Base-by-base conservation (phyloP, 2,329 filamentous ascomycete genomes). In the Fusarium tuaranense region DNA sequence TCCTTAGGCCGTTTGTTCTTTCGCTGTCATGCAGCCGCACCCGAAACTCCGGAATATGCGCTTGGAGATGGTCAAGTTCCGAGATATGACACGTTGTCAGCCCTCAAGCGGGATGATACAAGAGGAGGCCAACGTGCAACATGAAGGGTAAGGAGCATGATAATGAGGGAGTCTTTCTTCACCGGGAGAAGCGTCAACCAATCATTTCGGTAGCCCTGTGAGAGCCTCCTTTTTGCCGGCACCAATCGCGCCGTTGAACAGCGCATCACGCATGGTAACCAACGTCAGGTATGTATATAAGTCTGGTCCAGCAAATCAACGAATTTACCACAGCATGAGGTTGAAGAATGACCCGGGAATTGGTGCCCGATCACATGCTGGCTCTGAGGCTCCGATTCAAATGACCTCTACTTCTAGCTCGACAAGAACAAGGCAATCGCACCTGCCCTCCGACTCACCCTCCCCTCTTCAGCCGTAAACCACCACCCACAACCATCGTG, bases 51-150 rank as follows among this genome's bases (percentile, higher is more conserved):
- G 25, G 36, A 27, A 46, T 2, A 46, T 34, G 41, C 44, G 53
- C 53, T 18, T 32, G 3, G 25, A 70, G 69, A 72, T 63, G 14
- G 39, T 66, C 65, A 63, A 18, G 30, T 66, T 12, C 4, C 5
- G 63, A 72, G 25, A 62, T 57, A 6, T 69, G 71, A 72, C 61
- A 68, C 59, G 69, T 73, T 34, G 53, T 18, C 16, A 14, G 5
- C 53, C 7, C 6, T n/a, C 20, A 32, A 13, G 18, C 14, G 16
- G 6, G 2, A 67, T 60, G 8, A 39, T 7, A 6, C 32, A 30
- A 9, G 30, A 30, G 13, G 53, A n/a, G 3, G 5, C 12, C 5
- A 1, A 57, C 20, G n/a, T 36, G 36, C 14, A 30, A 16, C 25
- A 25, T 30, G 39, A 9, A 32, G 7, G 12, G 7, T 9, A 3